Evolutionary conservation across 2,329 filamentous ascomycete species (phyloP).

Genomic region (Cladophialophora carrionii): DNA sequence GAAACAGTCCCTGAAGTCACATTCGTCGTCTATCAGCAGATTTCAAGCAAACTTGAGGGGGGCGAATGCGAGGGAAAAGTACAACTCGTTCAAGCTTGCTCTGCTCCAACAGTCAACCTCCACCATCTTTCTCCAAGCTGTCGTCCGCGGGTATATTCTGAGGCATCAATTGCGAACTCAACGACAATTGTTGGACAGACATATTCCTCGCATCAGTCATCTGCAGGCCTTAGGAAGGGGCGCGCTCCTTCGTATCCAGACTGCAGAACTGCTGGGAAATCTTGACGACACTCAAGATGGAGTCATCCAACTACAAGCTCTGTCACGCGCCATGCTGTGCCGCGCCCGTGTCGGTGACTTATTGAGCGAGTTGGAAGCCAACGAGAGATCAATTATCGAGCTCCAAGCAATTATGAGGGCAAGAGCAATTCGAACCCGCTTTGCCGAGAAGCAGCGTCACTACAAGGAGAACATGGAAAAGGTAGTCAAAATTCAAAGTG

Average conservation of each 20-base stretch:
- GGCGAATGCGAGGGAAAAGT: constrained; percentile 47
- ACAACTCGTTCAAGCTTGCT: constrained; percentile 52
- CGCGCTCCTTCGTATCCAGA: constrained; percentile 47
- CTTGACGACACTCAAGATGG: constrained; percentile 70
- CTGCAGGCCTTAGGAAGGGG: constrained; percentile 49
- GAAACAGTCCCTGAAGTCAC: constrained; percentile 48
- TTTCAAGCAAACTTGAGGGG: constrained; percentile 60
- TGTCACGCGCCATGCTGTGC: constrained; percentile 77
- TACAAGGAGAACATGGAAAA: constrained; percentile 98
- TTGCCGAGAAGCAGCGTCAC: constrained; percentile 82
- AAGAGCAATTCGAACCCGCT: constrained; percentile 71
- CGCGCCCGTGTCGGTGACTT: constrained; percentile 73
- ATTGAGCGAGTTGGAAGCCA: constrained; percentile 75
- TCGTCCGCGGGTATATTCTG: constrained; percentile 45
- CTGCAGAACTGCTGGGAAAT: constrained; percentile 64
- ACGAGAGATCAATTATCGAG: constrained; percentile 75
- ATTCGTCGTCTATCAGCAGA: constrained; percentile 50
- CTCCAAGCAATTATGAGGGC: constrained; percentile 76
- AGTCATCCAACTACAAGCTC: constrained; percentile 71
- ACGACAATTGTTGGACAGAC: constrained; percentile 40
- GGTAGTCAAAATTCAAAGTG: constrained; percentile 97
- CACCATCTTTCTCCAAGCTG: constrained; percentile 68
- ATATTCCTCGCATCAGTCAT: constrained; percentile 42
- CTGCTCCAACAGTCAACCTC: constrained; percentile 62
- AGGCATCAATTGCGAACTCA: constrained; percentile 43